Conservation (phyloP, 1,139 yeast species). For the Schwanniomyces etchellsii region DNA sequence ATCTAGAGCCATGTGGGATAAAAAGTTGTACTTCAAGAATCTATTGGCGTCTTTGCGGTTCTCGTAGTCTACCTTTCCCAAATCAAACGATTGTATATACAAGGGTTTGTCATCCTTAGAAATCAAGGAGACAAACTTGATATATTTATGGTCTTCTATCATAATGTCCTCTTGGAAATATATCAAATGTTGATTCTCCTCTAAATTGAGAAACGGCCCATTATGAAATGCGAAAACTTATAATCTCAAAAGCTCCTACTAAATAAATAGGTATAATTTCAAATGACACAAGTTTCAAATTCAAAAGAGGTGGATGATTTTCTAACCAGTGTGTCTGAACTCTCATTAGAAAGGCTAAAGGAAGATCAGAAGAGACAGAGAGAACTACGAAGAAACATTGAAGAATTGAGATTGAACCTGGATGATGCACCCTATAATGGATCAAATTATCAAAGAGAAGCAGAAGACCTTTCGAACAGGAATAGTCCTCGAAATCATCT, state of each 20-base stretch:
- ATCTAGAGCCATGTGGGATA: constrained; percentile 65
- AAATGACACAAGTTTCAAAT: constrained; percentile 20
- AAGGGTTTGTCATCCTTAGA: constrained; percentile 55
- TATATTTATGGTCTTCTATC: constrained; percentile 8
- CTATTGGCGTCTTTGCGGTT: constrained; percentile 32
- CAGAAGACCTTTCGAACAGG: no score
- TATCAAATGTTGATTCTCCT: no score
- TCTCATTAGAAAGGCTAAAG: constrained; percentile 25
- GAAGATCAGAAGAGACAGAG: constrained; percentile 32
- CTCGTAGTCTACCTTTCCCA: constrained; percentile 11
- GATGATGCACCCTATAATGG: constrained; percentile 18
- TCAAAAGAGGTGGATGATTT: constrained; percentile 29
- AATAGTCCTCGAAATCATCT: no score
- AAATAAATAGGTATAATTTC: no score
- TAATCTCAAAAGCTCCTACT: no score
- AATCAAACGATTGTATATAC: constrained; percentile 50
- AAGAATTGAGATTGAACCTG: constrained; percentile 25
- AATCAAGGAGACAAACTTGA: constrained; percentile 47
- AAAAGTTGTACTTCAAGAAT: constrained; percentile 53
- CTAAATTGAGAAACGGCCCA: no score
- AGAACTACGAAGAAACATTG: constrained; percentile 23
- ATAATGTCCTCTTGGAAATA: no score
- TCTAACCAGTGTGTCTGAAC: constrained; percentile 25
- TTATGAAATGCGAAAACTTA: no score
- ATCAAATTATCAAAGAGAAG: constrained; percentile 7